Evolutionary conservation across 345 rosid species (phyloP).

Genomic region (Citrus medica): DNA sequence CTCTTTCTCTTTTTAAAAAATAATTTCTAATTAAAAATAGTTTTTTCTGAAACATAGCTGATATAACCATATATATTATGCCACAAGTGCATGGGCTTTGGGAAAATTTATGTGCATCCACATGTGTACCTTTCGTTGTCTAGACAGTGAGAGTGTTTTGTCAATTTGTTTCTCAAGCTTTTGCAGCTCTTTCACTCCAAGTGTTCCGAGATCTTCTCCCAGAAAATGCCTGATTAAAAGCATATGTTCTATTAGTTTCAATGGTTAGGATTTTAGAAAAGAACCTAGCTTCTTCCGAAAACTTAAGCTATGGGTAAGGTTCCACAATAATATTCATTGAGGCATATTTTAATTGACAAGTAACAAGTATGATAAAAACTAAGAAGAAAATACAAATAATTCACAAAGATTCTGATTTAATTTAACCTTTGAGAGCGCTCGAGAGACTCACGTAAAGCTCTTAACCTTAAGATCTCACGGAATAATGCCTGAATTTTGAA

Average conservation of each 20-base stretch:
- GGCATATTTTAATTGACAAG: too few relatives aligned
- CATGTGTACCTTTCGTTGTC: slow-evolving; percentile 33
- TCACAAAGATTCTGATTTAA: not conserved
- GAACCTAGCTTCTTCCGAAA: too few relatives aligned
- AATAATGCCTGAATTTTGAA: slow-evolving; percentile 20
- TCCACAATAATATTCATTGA: too few relatives aligned
- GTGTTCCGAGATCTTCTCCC: slow-evolving; percentile 39
- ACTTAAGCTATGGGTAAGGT: too few relatives aligned
- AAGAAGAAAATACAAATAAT: too few relatives aligned
- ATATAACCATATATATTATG: not conserved
- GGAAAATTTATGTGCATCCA: too few relatives aligned
- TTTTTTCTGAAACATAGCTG: too few relatives aligned
- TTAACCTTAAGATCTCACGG: slow-evolving; percentile 29
- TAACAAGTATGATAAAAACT: too few relatives aligned
- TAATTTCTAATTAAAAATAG: too few relatives aligned
- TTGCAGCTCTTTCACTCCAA: slow-evolving; percentile 32
- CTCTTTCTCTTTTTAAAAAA: too few relatives aligned
- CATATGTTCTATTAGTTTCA: not conserved
- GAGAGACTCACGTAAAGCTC: slow-evolving; percentile 33
- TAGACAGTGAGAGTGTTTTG: slow-evolving; percentile 29
- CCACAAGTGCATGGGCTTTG: too few relatives aligned
- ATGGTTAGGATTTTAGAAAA: too few relatives aligned
- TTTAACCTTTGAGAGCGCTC: slow-evolving; percentile 28
- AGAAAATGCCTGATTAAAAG: slow-evolving; percentile 22
- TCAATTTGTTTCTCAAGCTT: slow-evolving; percentile 43